These are phyloP conservation scores for Arthrobotrys entomopaga DNA, from an alignment of 2,329 filamentous ascomycete genomes.

Conservation along the genomic window DNA sequence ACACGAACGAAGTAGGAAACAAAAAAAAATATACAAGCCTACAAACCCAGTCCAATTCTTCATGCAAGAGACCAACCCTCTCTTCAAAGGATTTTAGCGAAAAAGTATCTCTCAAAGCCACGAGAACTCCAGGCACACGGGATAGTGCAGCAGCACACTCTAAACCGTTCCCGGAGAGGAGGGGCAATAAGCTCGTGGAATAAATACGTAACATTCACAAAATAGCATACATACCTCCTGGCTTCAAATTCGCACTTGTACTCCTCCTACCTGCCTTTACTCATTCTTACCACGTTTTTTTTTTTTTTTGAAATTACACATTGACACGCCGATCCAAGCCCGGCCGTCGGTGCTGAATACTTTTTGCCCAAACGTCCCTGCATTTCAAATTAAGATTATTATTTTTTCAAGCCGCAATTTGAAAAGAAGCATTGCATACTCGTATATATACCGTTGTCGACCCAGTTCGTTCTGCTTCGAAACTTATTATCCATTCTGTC, in stretches of 20 bases:
- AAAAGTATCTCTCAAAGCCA: constrained; percentile 21
- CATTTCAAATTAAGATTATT: constrained; percentile 49
- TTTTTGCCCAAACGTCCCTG: constrained; percentile 28
- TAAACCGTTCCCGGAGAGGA: constrained; percentile 31
- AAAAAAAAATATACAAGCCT: neutral
- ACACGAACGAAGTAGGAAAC: constrained; percentile 13
- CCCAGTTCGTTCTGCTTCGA: constrained; percentile 33
- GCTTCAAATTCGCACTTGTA: constrained; percentile 18
- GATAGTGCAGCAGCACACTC: constrained; percentile 48
- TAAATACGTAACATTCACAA: neutral
- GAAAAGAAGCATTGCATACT: constrained; percentile 2
- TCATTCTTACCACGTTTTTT: constrained; percentile 52
- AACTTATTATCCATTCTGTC: constrained; percentile 44
- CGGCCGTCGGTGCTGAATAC: constrained; percentile 31
- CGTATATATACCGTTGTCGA: constrained; percentile 50
- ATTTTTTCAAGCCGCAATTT: constrained; percentile 37
- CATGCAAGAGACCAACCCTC: constrained; percentile 31
- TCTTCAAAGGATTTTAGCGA: constrained; percentile 5
- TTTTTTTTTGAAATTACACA: constrained; percentile 21
- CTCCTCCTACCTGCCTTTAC: constrained; percentile 9
- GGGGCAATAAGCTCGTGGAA: constrained; percentile 47
- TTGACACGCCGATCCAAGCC: constrained; percentile 53
- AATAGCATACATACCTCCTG: constrained; percentile 25
- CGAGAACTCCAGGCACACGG: constrained; percentile 32
- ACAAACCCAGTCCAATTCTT: constrained; percentile 37